Base-by-base conservation (phyloP, 768 basidiomycete species). In the Serpula lacrymans region DNA sequence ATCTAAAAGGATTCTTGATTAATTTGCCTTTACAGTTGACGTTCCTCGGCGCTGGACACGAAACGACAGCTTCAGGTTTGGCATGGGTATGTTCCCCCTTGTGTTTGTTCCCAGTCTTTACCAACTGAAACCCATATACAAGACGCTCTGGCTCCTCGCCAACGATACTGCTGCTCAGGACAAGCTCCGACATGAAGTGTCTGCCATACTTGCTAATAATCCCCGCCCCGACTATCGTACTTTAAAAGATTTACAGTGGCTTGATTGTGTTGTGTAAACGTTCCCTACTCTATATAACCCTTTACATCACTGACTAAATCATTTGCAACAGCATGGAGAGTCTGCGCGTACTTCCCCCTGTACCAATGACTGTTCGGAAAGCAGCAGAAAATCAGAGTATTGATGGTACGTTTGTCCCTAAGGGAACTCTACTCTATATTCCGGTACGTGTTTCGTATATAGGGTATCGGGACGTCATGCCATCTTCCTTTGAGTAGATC, bases 101-200 rank as follows among this genome's bases (percentile, higher is more conserved):
- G 30, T 36, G 8, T 18, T 5, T 22, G 9, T 22, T 39, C 9
- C 17, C 30, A 14, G 17, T 20, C 46, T 14, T 37, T 55, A 5
- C n/a, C n/a, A n/a, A n/a, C n/a, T n/a, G n/a, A 53, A 14, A 30
- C 21, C 11, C 45, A 25, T 14, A 45, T 6, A 44, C 48, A 28
- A 71, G 75, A 72, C 74, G 0, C 58, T 77, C 6, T 77, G 75
- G 74, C 62, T 75, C 17, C 67, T 82, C 11, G 70, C 77, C 7
- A 72, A 74, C 28, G 61, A 79, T 51, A 69, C 62, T 3, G 64
- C 68, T 14, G 58, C 66, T 35, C 81, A 82, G 53, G 60, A 56
- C 5, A 66, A 63, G 30, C 66, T 84, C 3, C 71, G 80, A 4
- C 69, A 70, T 4, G 80, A 84, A 55, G 57, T 78, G n/a, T 50